These are phyloP conservation scores for Effrenium voratum DNA, from an alignment of 73 alveolate genomes.

Conservation along the genomic window DNA sequence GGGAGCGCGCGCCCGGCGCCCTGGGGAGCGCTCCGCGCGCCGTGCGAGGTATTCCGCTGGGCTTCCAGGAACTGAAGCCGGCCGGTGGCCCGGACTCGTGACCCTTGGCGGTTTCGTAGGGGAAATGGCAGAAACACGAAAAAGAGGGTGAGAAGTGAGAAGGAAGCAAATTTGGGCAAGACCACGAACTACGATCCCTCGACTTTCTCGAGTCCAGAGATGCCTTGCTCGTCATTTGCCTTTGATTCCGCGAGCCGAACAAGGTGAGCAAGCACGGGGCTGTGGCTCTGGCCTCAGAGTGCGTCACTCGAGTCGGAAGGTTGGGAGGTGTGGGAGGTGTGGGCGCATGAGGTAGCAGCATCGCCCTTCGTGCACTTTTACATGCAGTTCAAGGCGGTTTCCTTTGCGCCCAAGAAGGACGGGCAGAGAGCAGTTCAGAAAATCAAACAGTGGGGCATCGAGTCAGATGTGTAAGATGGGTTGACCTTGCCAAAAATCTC, in stretches of 20 bases:
- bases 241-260: no score
- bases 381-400: conserved; percentile 57
- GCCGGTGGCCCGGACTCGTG: not conserved
- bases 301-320: not conserved
- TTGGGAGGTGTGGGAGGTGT: not conserved
- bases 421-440: not conserved
- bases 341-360: conserved; percentile 7
- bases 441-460: not conserved
- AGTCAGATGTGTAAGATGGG: not conserved
- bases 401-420: conserved; percentile 69
- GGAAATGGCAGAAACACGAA: no score
- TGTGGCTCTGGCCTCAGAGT: not conserved
- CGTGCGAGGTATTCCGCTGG: conserved; percentile 46
- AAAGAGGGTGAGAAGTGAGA: no score
- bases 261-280: conserved; percentile 27
- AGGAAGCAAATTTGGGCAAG: no score
- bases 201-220: no score
- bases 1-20: no score
- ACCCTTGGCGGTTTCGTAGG: no score
- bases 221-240: no score
- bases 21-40: not conserved
- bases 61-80: conserved; percentile 49
- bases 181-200: no score
- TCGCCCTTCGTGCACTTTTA: conserved; percentile 75
- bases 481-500: not conserved